Conservation (phyloP, 176 grass and related monocot species). For the Elaeis guineensis region DNA sequence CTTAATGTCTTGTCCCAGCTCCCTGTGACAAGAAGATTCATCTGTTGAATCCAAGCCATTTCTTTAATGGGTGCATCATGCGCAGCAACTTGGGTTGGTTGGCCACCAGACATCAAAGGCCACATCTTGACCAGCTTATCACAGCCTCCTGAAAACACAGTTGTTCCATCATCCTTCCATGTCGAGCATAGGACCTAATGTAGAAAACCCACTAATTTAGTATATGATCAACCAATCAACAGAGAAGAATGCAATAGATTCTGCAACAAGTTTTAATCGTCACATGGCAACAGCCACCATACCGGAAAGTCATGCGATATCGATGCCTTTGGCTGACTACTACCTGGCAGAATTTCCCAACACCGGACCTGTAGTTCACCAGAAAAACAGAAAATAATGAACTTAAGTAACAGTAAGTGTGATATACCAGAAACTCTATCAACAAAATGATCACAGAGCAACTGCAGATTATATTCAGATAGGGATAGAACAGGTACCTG, state of each 20-base stretch:
- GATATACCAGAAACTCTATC: too few species aligned
- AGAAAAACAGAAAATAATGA: too few species aligned
- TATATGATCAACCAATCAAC: background rate
- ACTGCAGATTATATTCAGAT: too few species aligned
- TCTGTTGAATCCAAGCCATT: slow-evolving; percentile 75
- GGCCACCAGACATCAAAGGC: slow-evolving; percentile 75
- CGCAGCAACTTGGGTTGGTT: slow-evolving; percentile 65
- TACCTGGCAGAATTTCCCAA: slow-evolving; percentile 81
- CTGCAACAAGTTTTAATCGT: too few species aligned
- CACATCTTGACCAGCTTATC: slow-evolving; percentile 96
- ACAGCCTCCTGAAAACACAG: slow-evolving; percentile 83
- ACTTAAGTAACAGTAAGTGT: too few species aligned
- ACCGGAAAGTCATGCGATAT: slow-evolving; percentile 90
- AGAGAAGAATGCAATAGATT: too few species aligned
- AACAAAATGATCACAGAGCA: too few species aligned
- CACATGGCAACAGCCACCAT: slow-evolving; percentile 1
- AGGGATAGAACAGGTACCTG: slow-evolving; percentile 28
- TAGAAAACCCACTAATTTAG: slow-evolving; percentile 20
- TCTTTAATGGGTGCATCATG: slow-evolving; percentile 91
- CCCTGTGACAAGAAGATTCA: slow-evolving; percentile 89
- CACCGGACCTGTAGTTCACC: slow-evolving; percentile 56
- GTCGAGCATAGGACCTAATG: slow-evolving; percentile 78
- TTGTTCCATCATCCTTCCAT: slow-evolving; percentile 94
- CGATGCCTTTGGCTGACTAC: slow-evolving; percentile 78
- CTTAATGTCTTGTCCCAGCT: slow-evolving; percentile 94